These are phyloP conservation scores for Smithsoniella earleae DNA, from an alignment of 163 green algal genomes.

Conservation along the genomic window DNA sequence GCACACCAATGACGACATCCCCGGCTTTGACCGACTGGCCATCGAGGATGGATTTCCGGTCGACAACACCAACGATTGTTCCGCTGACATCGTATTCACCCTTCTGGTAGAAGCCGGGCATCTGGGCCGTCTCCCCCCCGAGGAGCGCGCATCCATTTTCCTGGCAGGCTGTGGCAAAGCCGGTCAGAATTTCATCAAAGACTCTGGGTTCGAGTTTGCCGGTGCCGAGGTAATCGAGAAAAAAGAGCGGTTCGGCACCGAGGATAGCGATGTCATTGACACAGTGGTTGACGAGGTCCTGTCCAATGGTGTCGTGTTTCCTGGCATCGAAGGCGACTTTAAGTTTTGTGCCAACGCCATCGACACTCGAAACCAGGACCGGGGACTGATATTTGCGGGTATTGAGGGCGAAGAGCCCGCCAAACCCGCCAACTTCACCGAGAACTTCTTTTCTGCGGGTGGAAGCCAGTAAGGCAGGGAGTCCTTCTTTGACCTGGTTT, in stretches of 20 bases:
- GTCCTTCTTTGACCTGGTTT: too few species aligned
- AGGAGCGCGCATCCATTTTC: conserved; percentile 85
- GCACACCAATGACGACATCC: conserved; percentile 78
- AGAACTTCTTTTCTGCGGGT: too few species aligned
- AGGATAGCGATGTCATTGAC: conserved; percentile 96
- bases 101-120: conserved; percentile 90
- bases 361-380: conserved; percentile 89
- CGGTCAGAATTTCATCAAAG: too few species aligned
- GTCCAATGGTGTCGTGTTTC: conserved; percentile 94
- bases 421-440: too few species aligned
- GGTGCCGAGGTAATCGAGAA: conserved; percentile 96
- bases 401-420: too few species aligned
- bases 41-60: conserved; percentile 81
- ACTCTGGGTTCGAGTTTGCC: conserved; percentile 84
- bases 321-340: conserved; percentile 93
- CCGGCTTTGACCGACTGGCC: conserved; percentile 72
- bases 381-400: too few species aligned
- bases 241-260: conserved; percentile 91
- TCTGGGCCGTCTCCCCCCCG: conserved; percentile 94
- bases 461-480: too few species aligned
- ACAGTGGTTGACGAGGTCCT: conserved; percentile 92
- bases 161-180: too few species aligned
- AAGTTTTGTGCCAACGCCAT: conserved; percentile 96
- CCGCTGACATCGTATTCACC: conserved; percentile 96
- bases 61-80: conserved; percentile 91